These are phyloP conservation scores for Chrysophaeum taylorii DNA, from an alignment of 352 stramenopile genomes.

Conservation along the genomic window DNA sequence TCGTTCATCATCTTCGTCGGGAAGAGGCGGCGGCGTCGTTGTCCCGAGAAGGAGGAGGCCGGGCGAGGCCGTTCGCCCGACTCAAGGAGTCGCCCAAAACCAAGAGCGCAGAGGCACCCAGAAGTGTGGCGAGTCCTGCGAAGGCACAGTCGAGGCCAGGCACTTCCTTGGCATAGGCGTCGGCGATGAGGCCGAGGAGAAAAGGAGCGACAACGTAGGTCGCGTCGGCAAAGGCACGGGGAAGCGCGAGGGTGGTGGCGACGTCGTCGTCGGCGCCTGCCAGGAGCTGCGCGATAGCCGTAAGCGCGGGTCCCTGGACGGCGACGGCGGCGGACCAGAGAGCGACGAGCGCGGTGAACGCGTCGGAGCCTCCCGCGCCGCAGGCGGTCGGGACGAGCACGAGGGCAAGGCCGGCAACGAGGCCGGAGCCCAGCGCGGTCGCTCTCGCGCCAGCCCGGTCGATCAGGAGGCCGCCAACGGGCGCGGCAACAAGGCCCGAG, in stretches of 20 bases:
- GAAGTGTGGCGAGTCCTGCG: too few relatives aligned
- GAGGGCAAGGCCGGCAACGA: slow-evolving; percentile 30
- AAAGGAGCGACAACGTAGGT: slow-evolving; percentile 47
- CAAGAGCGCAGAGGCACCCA: too few relatives aligned
- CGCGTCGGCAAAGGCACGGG: slow-evolving; percentile 39
- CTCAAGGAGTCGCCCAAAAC: too few relatives aligned
- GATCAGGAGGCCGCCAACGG: slow-evolving; percentile 37
- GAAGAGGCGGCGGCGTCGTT: too few relatives aligned
- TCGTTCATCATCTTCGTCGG: too few relatives aligned
- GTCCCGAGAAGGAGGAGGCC: too few relatives aligned
- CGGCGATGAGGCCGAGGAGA: slow-evolving; percentile 38
- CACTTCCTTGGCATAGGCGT: too few relatives aligned
- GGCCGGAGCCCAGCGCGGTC: slow-evolving; percentile 30
- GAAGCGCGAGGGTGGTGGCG: slow-evolving; percentile 41
- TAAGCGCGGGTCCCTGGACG: slow-evolving; percentile 42
- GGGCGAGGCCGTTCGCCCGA: too few relatives aligned
- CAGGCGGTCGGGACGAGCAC: slow-evolving; percentile 33
- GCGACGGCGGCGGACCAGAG: slow-evolving; percentile 38
- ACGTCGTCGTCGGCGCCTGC: slow-evolving; percentile 36
- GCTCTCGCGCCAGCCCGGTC: slow-evolving; percentile 32
- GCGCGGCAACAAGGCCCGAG: slow-evolving; percentile 36
- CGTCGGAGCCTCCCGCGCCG: slow-evolving; percentile 11
- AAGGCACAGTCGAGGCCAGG: too few relatives aligned
- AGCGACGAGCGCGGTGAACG: slow-evolving; percentile 39
- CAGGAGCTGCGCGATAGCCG: slow-evolving; percentile 40